Evolutionary conservation across 257 asterid species (phyloP), one percentile per base, ranked within the genome.

Genomic region (Mentha longifolia): DNA sequence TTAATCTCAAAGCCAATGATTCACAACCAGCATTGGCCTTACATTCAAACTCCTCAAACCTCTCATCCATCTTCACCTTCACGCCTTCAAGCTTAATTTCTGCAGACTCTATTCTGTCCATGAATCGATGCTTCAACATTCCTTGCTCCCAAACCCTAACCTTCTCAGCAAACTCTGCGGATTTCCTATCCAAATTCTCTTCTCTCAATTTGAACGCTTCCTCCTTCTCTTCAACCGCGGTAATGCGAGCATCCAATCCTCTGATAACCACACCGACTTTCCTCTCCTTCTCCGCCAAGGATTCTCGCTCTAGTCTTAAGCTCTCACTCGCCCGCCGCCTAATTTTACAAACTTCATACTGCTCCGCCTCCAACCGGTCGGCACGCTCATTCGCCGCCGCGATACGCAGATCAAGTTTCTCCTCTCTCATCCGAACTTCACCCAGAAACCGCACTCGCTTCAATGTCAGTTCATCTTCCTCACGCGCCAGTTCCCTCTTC

Each of bases 51-150:
- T 65, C 61, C 75, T 39, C 65, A 22, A 81, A 63, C 62, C 65
- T 77, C 67, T 13, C 41, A 31, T 54, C 78, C 19, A 71, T 66
- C 12, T 20, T 41, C 37, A 14, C 73, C 63, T 13, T 20, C 57
- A n/a, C 65, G 47, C 81, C 77, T 70, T 79, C 74, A 74, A 12
- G 3, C 59, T 46, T 81, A 61, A 46, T 46, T 30, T 80, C 81
- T 3, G 78, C 76, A 51, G 60, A 17, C 28, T 65, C 51, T 28
- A 80, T 49, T 58, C 77, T 73, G 81, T 73, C 62, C 9, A 65
- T 9, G 28, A 45, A 35, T 45, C 46, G 67, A 57, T 64, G 46
- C 61, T 61, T 28, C 39, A 35, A 7, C 39, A 35, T 35, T 35
- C 5, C 39, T 35, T 35, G 8, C 39, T 35, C 39, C 39, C 39